These are phyloP conservation scores for Xerocomus spinulosus DNA, from an alignment of 768 basidiomycete genomes.

Conservation along the genomic window DNA sequence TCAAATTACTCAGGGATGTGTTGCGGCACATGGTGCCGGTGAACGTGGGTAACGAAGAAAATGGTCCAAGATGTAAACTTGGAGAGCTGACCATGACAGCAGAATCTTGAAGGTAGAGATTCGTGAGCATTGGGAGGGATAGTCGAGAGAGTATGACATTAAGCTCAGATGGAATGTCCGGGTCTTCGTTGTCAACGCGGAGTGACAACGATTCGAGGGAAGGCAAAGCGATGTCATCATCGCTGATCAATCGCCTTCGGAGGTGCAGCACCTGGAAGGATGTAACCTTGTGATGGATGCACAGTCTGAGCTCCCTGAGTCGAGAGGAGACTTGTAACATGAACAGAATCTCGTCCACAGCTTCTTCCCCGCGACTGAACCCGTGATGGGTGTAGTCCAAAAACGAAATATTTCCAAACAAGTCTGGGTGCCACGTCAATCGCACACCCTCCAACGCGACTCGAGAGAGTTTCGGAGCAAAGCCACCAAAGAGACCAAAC, in stretches of 20 bases:
- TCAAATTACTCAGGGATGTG: constrained; percentile 10
- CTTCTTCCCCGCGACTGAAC: constrained; percentile 53
- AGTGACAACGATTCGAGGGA: constrained; percentile 46
- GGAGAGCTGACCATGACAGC: background rate
- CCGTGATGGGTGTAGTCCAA: constrained; percentile 73
- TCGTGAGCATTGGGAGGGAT: constrained; percentile 43
- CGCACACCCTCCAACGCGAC: constrained; percentile 62
- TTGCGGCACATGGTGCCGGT: constrained; percentile 4
- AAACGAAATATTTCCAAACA: constrained; percentile 57
- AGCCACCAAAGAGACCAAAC: constrained; percentile 59
- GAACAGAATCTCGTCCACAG: constrained; percentile 52
- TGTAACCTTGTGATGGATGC: constrained; percentile 44
- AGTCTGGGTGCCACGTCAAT: constrained; percentile 55
- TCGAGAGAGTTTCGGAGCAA: constrained; percentile 51
- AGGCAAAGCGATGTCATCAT: constrained; percentile 38
- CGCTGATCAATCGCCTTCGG: constrained; percentile 21
- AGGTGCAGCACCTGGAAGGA: constrained; percentile 15
- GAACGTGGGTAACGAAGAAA: constrained; percentile 36
- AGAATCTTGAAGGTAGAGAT: constrained; percentile 46
- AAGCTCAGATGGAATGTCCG: constrained; percentile 63
- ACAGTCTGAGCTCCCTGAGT: constrained; percentile 51
- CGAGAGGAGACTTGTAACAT: constrained; percentile 52
- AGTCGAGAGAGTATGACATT: constrained; percentile 48
- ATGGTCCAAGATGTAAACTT: constrained; percentile 22
- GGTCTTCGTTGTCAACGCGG: constrained; percentile 48